A percentile compares a stretch with the other conserved stretches of the same genome.
phyloP scores from a whole-genome alignment of 805 yeast genomes.

The Wickerhamiella siamensis region DNA sequence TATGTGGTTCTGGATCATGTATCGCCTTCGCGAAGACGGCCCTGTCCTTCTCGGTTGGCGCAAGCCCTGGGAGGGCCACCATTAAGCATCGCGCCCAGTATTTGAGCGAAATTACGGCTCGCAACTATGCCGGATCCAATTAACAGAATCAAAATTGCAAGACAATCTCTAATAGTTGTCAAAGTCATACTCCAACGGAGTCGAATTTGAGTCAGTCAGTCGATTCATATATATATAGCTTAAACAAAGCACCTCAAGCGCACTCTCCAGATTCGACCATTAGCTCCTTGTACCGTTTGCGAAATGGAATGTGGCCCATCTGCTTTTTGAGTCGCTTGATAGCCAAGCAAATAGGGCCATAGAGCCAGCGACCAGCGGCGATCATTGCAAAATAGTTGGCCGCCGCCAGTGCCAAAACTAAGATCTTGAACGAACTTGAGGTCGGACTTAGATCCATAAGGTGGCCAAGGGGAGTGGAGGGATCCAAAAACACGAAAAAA shows the following conservation, averaged over 20 bases:
- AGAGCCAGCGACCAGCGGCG: constrained; percentile 33
- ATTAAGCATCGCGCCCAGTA: constrained; percentile 10
- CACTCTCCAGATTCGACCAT: too few relatives aligned
- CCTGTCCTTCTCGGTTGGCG: constrained; percentile 28
- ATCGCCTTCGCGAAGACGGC: constrained; percentile 51
- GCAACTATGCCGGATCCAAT: neutral
- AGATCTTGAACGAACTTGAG: constrained; percentile 33
- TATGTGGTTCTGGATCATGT: constrained; percentile 81
- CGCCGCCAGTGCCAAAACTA: constrained; percentile 27
- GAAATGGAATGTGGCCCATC: constrained; percentile 16
- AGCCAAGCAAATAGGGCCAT: constrained; percentile 22
- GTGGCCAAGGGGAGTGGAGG: constrained; percentile 41
- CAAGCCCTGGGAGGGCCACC: constrained; percentile 29
- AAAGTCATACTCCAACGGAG: neutral
- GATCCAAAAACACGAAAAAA: constrained; percentile 36
- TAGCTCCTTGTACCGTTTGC: constrained; percentile 27
- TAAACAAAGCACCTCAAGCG: too few relatives aligned
- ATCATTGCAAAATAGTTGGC: constrained; percentile 37
- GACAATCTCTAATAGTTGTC: too few relatives aligned
- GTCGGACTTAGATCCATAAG: constrained; percentile 65
- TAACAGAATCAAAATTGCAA: too few relatives aligned
- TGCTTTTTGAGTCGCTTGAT: constrained; percentile 9
- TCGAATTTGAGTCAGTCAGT: too few relatives aligned
- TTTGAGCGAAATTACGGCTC: neutral
- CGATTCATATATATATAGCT: too few relatives aligned